Base-by-base conservation (phyloP, 2,329 filamentous ascomycete genomes). In the Periconia macrospinosa region DNA sequence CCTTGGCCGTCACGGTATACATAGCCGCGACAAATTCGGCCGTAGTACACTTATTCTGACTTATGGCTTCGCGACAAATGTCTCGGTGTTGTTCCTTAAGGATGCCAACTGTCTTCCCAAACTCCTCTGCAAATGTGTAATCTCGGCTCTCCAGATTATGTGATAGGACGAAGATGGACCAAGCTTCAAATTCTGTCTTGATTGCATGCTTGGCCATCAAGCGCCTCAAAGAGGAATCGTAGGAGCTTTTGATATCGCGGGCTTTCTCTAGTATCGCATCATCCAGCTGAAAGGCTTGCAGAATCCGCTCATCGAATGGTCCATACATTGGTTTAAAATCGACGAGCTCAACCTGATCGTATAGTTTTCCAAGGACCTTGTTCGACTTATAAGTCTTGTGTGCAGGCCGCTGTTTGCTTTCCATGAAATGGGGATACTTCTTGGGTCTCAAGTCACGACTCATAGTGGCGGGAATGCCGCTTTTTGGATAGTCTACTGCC, bases 401-500 rank as follows among this genome's bases (percentile, higher is more conserved):
- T 20, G 74, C 68, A 1, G 75, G 64, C 35, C 78, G 76, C 41
- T 78, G 60, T 15, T 76, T 80, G 67, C 87, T 91, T 69, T 92
- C 88, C 87, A 95, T 93, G 69, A 93, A 97, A 70, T 97, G 93
- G 0, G 92, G 94, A 83, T 86, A 96, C 50, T 63, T 76, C 6
- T 64, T 77, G 0, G 89, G 86, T n/a, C 79, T 77, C 3, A 94
- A 76, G 0, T 80, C 76, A 40, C 77, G 75, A 7, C 79, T 78
- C 78, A 96, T 88, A 18, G 81, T 75, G 0, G 92, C 93, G 0
- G 89, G 84, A 10, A 88, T 81, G 0, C 94, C 94, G 1, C 91
- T 93, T 76, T 99, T 99, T 43, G 90, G 87, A 68, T 94, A 99
- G 71, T 99, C 94, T 1, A 99, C 94, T 0, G 94, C 93, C 62